A percentile compares a stretch with the other conserved stretches of the same genome.
Conservation (phyloP, 1,284 basidiomycete genomes). For the Hypsizygus ulmarius region DNA sequence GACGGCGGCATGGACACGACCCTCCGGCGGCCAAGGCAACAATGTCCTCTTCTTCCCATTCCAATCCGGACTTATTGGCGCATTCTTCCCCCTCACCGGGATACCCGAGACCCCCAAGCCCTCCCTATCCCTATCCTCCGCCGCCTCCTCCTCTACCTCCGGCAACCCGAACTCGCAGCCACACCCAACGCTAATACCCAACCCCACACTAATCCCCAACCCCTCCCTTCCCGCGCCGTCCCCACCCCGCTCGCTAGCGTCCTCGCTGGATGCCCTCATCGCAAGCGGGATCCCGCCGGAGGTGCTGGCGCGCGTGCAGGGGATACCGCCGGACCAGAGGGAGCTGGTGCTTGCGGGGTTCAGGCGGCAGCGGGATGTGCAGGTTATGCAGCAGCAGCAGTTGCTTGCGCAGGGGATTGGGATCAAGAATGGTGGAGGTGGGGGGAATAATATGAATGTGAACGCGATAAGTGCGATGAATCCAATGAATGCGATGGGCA, state of each 20-base stretch:
- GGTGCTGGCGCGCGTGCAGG: constrained; percentile 22
- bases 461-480: constrained; percentile 13
- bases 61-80: constrained; percentile 40
- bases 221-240: no score
- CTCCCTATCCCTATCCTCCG: background rate
- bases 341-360: constrained; percentile 16
- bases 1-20: constrained; percentile 50
- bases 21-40: constrained; percentile 40
- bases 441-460: background rate
- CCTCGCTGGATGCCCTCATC: no score
- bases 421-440: background rate
- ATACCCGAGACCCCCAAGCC: constrained; percentile 49
- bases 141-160: constrained; percentile 3
- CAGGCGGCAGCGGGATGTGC: constrained; percentile 17
- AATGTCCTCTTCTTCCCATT: constrained; percentile 54
- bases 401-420: constrained; percentile 23
- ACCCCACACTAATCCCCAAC: no score
- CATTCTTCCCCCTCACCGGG: constrained; percentile 54
- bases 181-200: constrained; percentile 3
- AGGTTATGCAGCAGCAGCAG: constrained; percentile 25
- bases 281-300: no score
- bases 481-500: constrained; percentile 13
- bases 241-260: no score
- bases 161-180: no score
- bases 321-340: constrained; percentile 27